These are phyloP conservation scores for Peziza echinospora DNA, from an alignment of 495 filamentous ascomycete species.

Conservation along the genomic window DNA sequence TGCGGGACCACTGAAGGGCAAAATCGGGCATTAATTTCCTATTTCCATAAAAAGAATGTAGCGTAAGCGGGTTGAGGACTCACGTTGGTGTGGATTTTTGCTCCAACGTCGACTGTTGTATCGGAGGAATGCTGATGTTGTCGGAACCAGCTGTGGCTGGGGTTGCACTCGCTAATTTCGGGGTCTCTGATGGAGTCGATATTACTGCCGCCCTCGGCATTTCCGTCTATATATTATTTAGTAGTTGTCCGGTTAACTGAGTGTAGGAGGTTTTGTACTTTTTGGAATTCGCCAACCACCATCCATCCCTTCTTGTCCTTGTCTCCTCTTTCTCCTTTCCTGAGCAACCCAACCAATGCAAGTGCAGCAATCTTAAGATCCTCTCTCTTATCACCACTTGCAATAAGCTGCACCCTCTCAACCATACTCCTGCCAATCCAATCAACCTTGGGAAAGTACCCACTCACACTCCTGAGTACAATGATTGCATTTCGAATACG, in stretches of 20 bases:
- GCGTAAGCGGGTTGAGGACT: too few species aligned
- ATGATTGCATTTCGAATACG: slow-evolving; percentile 91
- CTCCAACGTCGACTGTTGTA: slow-evolving; percentile 16
- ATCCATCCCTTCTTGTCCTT: slow-evolving; percentile 43
- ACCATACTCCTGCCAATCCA: slow-evolving; percentile 61
- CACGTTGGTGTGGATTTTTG: not conserved
- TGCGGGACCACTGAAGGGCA: slow-evolving; percentile 5
- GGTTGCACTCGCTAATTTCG: slow-evolving; percentile 4
- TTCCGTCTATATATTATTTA: slow-evolving; percentile 3
- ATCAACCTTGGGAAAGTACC: slow-evolving; percentile 69
- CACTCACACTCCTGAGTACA: slow-evolving; percentile 57
- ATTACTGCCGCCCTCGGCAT: slow-evolving; percentile 19
- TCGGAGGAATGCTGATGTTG: slow-evolving; percentile 25
- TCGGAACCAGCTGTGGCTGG: slow-evolving; percentile 22
- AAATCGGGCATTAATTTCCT: too few species aligned
- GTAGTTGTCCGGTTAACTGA: slow-evolving; percentile 4
- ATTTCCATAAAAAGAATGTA: too few species aligned
- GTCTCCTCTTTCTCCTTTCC: slow-evolving; percentile 34
- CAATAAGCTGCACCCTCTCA: slow-evolving; percentile 39
- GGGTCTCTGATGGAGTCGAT: slow-evolving; percentile 19
- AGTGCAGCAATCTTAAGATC: slow-evolving; percentile 83
- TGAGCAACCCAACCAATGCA: slow-evolving; percentile 61
- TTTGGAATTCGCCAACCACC: slow-evolving; percentile 27
- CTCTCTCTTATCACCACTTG: slow-evolving; percentile 49
- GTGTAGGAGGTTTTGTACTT: slow-evolving; percentile 16